Evolutionary conservation across 495 filamentous ascomycete species (phyloP).

Genomic region (Penicillium robsamsonii): DNA sequence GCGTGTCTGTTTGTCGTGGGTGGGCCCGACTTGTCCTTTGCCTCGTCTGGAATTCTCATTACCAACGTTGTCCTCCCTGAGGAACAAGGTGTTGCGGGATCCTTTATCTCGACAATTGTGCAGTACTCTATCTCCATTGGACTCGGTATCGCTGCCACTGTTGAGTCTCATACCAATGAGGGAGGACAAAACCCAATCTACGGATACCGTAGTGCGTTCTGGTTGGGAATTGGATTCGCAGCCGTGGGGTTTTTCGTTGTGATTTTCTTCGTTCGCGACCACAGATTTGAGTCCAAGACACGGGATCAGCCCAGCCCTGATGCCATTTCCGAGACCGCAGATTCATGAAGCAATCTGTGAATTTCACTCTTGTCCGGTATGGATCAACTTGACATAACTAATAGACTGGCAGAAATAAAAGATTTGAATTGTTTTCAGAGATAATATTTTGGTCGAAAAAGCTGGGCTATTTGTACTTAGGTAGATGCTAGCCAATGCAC

Average conservation of each 20-base stretch:
- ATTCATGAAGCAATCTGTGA: not conserved
- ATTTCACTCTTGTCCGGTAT: not conserved
- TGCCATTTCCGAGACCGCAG: not conserved
- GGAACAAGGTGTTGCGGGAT: slow-evolving; percentile 46
- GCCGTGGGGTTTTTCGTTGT: slow-evolving; percentile 21
- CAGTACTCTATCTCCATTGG: slow-evolving; percentile 50
- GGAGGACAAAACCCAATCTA: slow-evolving; percentile 30
- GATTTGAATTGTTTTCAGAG: too few relatives aligned
- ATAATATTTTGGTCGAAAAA: too few relatives aligned
- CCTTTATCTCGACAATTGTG: slow-evolving; percentile 43
- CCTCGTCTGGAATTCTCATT: slow-evolving; percentile 44
- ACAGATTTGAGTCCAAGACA: slow-evolving; percentile 14
- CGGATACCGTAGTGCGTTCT: slow-evolving; percentile 34
- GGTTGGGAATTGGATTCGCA: slow-evolving; percentile 22
- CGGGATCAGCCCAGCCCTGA: not conserved
- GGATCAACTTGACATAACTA: too few relatives aligned
- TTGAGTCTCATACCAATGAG: slow-evolving; percentile 33
- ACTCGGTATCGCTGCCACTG: slow-evolving; percentile 47
- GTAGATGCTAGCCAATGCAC: too few relatives aligned
- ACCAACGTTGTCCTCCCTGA: slow-evolving; percentile 39
- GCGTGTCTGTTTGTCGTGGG: slow-evolving; percentile 39
- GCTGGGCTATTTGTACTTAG: too few relatives aligned
- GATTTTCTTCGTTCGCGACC: slow-evolving; percentile 23
- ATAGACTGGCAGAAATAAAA: too few relatives aligned
- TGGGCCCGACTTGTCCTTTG: slow-evolving; percentile 51